Conservation (phyloP, 257 asterid species). For the Rehmannia glutinosa region DNA sequence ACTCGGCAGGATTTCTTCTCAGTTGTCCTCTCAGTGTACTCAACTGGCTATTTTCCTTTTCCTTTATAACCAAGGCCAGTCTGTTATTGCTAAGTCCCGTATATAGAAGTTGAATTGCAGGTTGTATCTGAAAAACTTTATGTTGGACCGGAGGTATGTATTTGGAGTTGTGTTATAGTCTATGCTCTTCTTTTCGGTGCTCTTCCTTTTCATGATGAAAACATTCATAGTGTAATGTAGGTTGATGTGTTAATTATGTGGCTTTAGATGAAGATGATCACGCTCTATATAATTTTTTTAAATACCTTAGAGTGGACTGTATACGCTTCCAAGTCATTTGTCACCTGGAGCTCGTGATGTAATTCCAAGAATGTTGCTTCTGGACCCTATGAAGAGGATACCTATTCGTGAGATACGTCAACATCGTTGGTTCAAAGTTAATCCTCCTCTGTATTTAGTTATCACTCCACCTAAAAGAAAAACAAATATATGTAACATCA, state of each 20-base stretch:
- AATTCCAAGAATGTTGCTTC: slow-evolving; percentile 79
- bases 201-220: slow-evolving; percentile 96
- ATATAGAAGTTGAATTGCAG: slow-evolving; percentile 38
- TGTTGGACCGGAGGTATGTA: slow-evolving; percentile 95
- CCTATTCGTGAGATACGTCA: slow-evolving; percentile 67
- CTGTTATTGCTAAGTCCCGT: slow-evolving; percentile 2
- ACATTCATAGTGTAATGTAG: slow-evolving; percentile 89
- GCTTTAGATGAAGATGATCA: slow-evolving; percentile 11
- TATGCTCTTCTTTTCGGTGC: slow-evolving; percentile 97
- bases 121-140: slow-evolving; percentile 94
- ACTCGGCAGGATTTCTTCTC: too few relatives aligned
- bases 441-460: slow-evolving; percentile 85
- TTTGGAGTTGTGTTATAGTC: slow-evolving; percentile 94
- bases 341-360: slow-evolving; percentile 82
- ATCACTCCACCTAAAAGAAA: slow-evolving; percentile 80
- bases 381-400: slow-evolving; percentile 93
- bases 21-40: too few relatives aligned
- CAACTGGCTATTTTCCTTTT: too few relatives aligned
- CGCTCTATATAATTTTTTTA: neutral
- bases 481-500: too few relatives aligned
- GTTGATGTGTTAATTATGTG: neutral
- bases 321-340: slow-evolving; percentile 93
- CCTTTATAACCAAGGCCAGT: too few relatives aligned
- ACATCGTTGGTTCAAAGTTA: slow-evolving; percentile 80
- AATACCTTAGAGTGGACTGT: slow-evolving; percentile 61